Percentiles rank a stretch among this genome's conserved stretches.
These are phyloP conservation scores for Oryza punctata DNA, from an alignment of 176 grass and related monocot species.

Conservation along the genomic window DNA sequence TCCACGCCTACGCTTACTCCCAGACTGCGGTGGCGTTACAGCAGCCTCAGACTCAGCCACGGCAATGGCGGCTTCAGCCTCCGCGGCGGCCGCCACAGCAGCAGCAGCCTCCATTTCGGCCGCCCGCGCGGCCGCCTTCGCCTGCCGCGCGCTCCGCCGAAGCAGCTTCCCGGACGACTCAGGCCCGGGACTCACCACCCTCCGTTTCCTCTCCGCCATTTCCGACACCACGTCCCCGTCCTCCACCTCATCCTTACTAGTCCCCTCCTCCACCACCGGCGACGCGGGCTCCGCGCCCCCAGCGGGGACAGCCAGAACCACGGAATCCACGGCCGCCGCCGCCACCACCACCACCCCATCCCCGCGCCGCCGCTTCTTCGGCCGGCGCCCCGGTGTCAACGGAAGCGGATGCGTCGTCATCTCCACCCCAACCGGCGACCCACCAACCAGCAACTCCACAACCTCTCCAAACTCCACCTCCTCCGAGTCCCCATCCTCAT, in stretches of 20 bases:
- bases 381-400: conserved; percentile 7
- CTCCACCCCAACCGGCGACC: too few relatives aligned
- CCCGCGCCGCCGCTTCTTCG: conserved; percentile 56
- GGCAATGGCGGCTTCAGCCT: conserved; percentile 29
- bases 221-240: neutral
- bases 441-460: conserved; percentile 60
- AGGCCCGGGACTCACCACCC: neutral
- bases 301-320: conserved; percentile 25
- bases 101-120: conserved; percentile 44
- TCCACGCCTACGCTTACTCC: conserved; percentile 25
- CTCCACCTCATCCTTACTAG: neutral
- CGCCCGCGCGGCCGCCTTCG: conserved; percentile 41
- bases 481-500: conserved; percentile 89
- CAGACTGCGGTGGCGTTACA: conserved; percentile 27
- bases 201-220: conserved; percentile 35
- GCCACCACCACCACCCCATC: neutral
- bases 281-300: conserved; percentile 23
- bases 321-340: neutral
- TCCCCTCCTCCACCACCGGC: neutral
- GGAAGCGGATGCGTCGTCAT: conserved; percentile 36
- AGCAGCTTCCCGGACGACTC: conserved; percentile 47
- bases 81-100: conserved; percentile 30
- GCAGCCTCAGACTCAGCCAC: neutral
- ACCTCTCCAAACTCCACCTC: conserved; percentile 83
- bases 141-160: conserved; percentile 78